Percentiles rank a stretch among this genome's conserved stretches.
Conservation (phyloP, 257 asterid genomes). For the Agastache rugosa region DNA sequence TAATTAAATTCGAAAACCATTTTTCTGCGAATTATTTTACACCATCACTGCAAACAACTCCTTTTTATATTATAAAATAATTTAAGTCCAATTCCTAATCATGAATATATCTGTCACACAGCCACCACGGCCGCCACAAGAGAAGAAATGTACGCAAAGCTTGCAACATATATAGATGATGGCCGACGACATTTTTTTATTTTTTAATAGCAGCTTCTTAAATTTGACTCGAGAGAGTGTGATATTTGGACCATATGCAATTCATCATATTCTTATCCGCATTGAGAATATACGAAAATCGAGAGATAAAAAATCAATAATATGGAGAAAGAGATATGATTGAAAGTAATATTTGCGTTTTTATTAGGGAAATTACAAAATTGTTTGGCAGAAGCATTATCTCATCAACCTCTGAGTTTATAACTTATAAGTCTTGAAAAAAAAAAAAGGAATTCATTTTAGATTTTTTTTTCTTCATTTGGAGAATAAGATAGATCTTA, state of each 20-base stretch:
- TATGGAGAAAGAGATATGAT: neutral
- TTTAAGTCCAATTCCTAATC: neutral
- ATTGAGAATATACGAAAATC: neutral
- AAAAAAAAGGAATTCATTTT: neutral
- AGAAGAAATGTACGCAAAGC: constrained; percentile 11
- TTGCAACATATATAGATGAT: neutral
- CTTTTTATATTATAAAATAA: neutral
- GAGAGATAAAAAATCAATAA: neutral
- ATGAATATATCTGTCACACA: neutral
- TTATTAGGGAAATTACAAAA: neutral
- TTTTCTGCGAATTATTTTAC: neutral
- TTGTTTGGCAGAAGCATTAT: neutral
- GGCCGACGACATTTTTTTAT: neutral
- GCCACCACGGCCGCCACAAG: constrained; percentile 17
- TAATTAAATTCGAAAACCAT: neutral
- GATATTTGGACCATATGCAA: neutral
- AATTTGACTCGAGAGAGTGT: neutral
- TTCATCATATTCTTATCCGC: neutral
- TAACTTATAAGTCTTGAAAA: too few relatives aligned
- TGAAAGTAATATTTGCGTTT: neutral
- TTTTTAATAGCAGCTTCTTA: neutral
- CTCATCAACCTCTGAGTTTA: too few relatives aligned
- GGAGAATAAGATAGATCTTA: neutral
- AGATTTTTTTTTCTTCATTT: too few relatives aligned
- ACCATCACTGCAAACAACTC: neutral